Percentiles rank a stretch among this genome's conserved stretches.
phyloP scores from a whole-genome alignment of 2,329 filamentous ascomycete species.

The Cadophora sp. region DNA sequence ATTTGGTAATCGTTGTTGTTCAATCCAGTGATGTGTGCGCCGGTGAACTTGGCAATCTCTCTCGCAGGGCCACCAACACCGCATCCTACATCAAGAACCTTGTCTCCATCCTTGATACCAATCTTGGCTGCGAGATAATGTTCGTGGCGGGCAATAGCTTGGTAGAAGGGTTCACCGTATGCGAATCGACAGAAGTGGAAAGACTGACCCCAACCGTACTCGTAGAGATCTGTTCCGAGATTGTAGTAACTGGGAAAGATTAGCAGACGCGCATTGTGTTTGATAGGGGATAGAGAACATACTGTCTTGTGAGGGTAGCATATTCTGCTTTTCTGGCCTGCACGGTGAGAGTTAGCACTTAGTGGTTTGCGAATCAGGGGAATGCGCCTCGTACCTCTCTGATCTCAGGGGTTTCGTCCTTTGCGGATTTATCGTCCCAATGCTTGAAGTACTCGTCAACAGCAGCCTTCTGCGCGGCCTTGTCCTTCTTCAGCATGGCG shows the following conservation, averaged over 20 bases:
- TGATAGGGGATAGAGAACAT: constrained; percentile 50
- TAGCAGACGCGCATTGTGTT: constrained; percentile 16
- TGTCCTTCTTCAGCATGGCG: constrained; percentile 87
- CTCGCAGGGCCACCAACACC: constrained; percentile 95
- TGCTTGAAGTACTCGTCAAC: constrained; percentile 97
- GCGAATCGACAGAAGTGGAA: constrained; percentile 99
- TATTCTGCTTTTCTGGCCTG: constrained; percentile 86
- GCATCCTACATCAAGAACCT: constrained; percentile 93
- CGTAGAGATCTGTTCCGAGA: constrained; percentile 92
- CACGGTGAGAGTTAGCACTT: constrained; percentile 27
- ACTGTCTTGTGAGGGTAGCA: constrained; percentile 92
- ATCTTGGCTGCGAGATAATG: constrained; percentile 96
- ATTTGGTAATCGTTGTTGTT: constrained; percentile 99
- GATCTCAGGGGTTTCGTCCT: constrained; percentile 81
- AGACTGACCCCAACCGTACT: constrained; percentile 94
- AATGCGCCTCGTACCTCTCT: constrained; percentile 67
- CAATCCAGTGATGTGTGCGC: constrained; percentile 85
- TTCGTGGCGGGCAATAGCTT: constrained; percentile 95
- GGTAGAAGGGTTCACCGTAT: constrained; percentile 83
- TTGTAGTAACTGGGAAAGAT: constrained; percentile 80
- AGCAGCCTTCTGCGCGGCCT: constrained; percentile 78
- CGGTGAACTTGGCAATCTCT: constrained; percentile 96
- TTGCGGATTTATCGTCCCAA: constrained; percentile 85
- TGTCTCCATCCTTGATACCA: constrained; percentile 85
- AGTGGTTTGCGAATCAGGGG: not conserved